Base-by-base conservation (phyloP, 2,329 filamentous ascomycete genomes). In the Metarhizium sp. region DNA sequence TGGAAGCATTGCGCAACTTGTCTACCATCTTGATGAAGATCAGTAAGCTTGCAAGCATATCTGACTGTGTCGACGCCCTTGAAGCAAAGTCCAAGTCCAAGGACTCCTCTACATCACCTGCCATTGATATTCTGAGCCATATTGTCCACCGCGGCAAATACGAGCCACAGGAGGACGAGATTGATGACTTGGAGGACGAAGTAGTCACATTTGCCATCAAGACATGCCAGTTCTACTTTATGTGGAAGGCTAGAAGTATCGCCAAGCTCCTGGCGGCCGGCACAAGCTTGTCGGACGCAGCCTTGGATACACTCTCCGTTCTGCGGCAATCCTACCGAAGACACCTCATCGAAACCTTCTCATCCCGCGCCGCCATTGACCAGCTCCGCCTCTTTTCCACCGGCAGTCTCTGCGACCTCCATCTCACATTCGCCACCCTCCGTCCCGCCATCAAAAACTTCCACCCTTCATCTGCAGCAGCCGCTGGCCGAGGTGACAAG, bases 191-290 rank as follows among this genome's bases (percentile, higher is more conserved):
- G 13, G 92, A 97, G 69, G 88, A 94, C 61, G 85, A 89, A 60
- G 77, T 94, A 47, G 85, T 90, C 6, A 78, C 82, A 2, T 87
- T 86, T 62, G 86, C 90, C 34, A 87, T 95, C 64, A 87, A 88
- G 60, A 79, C 85, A 2, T 78, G 87, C 52, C 79, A 91, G 50
- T 90, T 95, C 71, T 97, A 96, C 73, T 95, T 96, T 67, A 90
- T 95, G 84, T 99, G 94, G 94, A 92, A 94, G 67, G 80, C 87
- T 25, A 81, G 83, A 53, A 75, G 78, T 53, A 65, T 90, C 58
- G 75, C 77, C 59, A 74, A 78, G 54, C 70, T 79, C 16, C 69
- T 89, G 40, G 72, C 77, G 16, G 76, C 77, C 30, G 78, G 82
- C 47, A 77, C 75, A 4, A 78, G 73, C 53, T 70, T 90, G 54